Evolutionary conservation across 2,329 filamentous ascomycete species (phyloP).

Genomic region (Mariannaea elegans): DNA sequence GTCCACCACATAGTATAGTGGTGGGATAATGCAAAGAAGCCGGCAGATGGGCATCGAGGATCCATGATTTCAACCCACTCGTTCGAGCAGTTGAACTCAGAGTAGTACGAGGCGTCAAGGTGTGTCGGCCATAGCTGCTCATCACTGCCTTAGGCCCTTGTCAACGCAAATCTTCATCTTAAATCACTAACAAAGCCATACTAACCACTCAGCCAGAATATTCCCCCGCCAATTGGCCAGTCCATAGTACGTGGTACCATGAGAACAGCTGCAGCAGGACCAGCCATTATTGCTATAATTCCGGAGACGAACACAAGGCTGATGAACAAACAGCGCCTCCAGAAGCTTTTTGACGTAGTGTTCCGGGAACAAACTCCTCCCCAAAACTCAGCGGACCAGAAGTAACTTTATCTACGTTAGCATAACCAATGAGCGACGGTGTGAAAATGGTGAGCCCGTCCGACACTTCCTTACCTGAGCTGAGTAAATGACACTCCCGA

Average conservation of each 20-base stretch:
- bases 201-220: conserved; percentile 24
- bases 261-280: conserved; percentile 17
- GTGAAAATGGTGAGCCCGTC: no score
- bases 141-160: not conserved
- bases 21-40: not conserved
- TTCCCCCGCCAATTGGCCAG: conserved; percentile 14
- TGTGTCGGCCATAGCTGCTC: conserved; percentile 12
- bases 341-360: no score
- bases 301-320: no score
- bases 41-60: conserved; percentile 5
- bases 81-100: not conserved
- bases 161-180: not conserved
- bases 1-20: conserved; percentile 19
- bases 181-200: not conserved
- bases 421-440: no score
- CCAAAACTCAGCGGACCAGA: no score
- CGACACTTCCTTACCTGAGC: no score
- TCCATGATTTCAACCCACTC: not conserved
- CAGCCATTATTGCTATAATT: no score
- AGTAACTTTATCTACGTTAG: no score
- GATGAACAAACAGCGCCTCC: no score
- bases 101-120: conserved; percentile 1
- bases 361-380: no score
- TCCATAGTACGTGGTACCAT: conserved; percentile 20
- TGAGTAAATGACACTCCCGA: conserved; percentile 14